Base-by-base conservation (phyloP, 2,329 filamentous ascomycete genomes). In the Nigrospora osmanthi region DNA sequence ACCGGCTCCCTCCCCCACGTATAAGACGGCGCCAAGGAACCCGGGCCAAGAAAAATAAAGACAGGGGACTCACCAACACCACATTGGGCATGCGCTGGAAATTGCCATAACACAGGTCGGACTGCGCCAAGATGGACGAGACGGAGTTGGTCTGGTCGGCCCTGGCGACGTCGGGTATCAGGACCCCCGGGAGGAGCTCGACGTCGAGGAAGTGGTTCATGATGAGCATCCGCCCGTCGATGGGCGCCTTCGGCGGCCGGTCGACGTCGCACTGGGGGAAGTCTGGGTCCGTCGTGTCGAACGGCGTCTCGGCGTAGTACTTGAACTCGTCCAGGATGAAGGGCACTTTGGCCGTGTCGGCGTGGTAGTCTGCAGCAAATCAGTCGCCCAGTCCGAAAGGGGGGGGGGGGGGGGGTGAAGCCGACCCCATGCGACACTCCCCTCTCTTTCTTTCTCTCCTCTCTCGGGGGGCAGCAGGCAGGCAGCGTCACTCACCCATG, bases 281-380 rank as follows among this genome's bases (percentile, higher is more conserved):
- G 14, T 67, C 68, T 1, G 73, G 63, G 41, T 76, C 66, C 1
- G 73, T 76, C 49, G 81, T 79, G 51, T 85, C 80, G 63, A 76
- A 90, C 1, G 76, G 71, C 38, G 85, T 91, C 60, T 91, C 87
- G 68, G 85, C 89, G 52, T 84, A 75, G 62, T 80, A 80, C 19
- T 67, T 64, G 57, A 81, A 86, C 58, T 85, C 74, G 57, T 77
- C 69, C 45, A 85, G 68, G 44, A 87, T 78, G 57, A 82, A 86
- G 23, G 76, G 68, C n/a, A 78, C 73, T 41, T 67, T 59, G 31
- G 56, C 61, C 1, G 65, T 67, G 49, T 80, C 68, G 46, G 69
- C 60, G 42, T 73, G 57, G 52, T 76, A 87, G 61, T 89, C 85
- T 80, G 73, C 66, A 58, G 34, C 6, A 35, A 16, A 14, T 35